Base-by-base conservation (phyloP, 2,329 filamentous ascomycete species). In the Fusarium irregulare region DNA sequence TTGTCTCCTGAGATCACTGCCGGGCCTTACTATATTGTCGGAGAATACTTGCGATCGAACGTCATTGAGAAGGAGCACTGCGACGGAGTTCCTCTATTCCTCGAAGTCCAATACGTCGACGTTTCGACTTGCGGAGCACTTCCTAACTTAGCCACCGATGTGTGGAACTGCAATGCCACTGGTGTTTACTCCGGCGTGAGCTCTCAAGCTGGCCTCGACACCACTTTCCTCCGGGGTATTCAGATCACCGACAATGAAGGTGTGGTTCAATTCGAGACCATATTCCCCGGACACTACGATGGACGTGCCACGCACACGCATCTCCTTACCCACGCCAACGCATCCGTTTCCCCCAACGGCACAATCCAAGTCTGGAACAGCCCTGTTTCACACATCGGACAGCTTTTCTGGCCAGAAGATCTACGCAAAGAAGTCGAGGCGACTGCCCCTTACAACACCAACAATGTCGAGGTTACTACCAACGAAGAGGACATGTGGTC, bases 401-500 rank as follows among this genome's bases (percentile, higher is more conserved):
- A 63, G n/a, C 60, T 62, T 2, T 63, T 63, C 47, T 63, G 57
- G 60, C 57, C 60, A 3, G 57, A 63, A 7, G 23, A 62, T 13
- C 47, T 63, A 1, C 57, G 47, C 0, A 28, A 63, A 0, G 60
- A 63, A 2, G 41, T 63, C 1, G 47, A 63, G 3, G 32, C 57
- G 2, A 32, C 42, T 37, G 32, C 47, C 4, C 60, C 60, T 0
- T 63, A 63, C 13, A 63, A 62, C 32, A 62, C 32, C 6, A 63
- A 63, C 12, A 4, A 3, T 2, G 47, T 63, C 5, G 47, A 62
- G 1, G 60, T 63, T 2, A 63, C 60, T 3, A 42, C 47, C 0
- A 63, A 62, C 4, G 34, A 63, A 27, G 47, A 63, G 8, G 60
- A 63, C 37, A 63, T 62, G 60, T 63, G 57, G 42, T 62, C 60